Evolutionary conservation across 345 rosid genomes (phyloP), one percentile per base, ranked within the genome.

Genomic region (Citrus unshiu): DNA sequence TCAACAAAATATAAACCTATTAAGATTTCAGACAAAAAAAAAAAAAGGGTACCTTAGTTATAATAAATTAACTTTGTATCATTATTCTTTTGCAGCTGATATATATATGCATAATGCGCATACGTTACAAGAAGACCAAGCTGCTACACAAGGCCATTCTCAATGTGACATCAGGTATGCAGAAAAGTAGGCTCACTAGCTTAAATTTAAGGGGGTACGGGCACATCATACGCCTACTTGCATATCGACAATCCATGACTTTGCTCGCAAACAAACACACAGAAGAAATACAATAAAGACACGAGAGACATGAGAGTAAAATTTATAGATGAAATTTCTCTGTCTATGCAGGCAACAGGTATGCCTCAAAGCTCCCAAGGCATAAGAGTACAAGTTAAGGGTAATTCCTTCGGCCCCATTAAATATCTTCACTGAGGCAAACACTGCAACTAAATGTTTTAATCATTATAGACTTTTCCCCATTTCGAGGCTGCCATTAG

Each of bases 351-450:
- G 95, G 81, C 92, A 83, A 86, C 68, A 81, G 71, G 95, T 89
- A 90, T 61, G 87, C 86, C 82, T 92, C 97, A 87, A 73, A 39
- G 43, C 43, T 67, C 67, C 72, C 75, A 67, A 67, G 82, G 74
- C 79, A 73, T 61, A 85, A 73, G 94, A 93, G 97, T 95, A 85
- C 86, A 88, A 88, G 89, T 83, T 90, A 93, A 91, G 98, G 80
- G 66, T 93, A 75, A 46, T 76, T 84, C 39, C 21, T 6, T 62
- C 81, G 84, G 87, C 79, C 79, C 85, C 84, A 68, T 72, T 68
- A 27, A 37, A 57, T 73, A 21, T 74, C 74, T 78, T 19, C 80
- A 35, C 10, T 84, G 85, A 83, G 84, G 65, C 74, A 63, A 86
- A 85, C 92, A 39, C 81, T 77, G 37, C 90, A 91, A 83, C 92